phyloP scores from a whole-genome alignment of 1,139 yeast genomes.

The Nakaseomyces delphensis region DNA sequence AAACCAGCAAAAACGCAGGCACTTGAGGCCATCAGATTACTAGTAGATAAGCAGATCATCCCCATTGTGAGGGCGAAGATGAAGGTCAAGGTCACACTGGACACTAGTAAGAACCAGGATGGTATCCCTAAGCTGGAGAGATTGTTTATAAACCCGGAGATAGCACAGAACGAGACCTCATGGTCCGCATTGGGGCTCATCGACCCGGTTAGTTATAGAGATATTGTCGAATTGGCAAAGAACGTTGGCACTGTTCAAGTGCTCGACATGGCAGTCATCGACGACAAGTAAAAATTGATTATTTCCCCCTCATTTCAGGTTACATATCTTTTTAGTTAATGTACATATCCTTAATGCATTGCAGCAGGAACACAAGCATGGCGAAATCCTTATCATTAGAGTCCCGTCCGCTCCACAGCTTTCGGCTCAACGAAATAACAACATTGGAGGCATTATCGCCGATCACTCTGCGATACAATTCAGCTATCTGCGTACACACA shows the following conservation, averaged over 20 bases:
- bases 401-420: slow-evolving; percentile 28
- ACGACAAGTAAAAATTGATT: slow-evolving; percentile 35
- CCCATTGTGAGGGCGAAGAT: slow-evolving; percentile 94
- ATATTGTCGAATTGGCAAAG: slow-evolving; percentile 47
- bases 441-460: slow-evolving; percentile 23
- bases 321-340: no score
- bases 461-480: slow-evolving; percentile 21
- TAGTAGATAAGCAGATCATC: slow-evolving; percentile 69
- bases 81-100: slow-evolving; percentile 59
- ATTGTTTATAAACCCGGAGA: slow-evolving; percentile 31
- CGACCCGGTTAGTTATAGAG: slow-evolving; percentile 82
- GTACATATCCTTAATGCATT: slow-evolving; percentile 28
- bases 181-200: slow-evolving; percentile 67
- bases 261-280: slow-evolving; percentile 80
- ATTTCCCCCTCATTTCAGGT: neutral
- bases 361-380: slow-evolving; percentile 25
- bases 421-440: slow-evolving; percentile 37
- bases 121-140: slow-evolving; percentile 19
- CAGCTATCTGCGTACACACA: slow-evolving; percentile 25
- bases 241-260: slow-evolving; percentile 68
- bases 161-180: slow-evolving; percentile 41
- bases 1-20: slow-evolving; percentile 85
- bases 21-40: slow-evolving; percentile 74
- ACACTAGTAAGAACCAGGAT: slow-evolving; percentile 39
- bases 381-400: slow-evolving; percentile 19